Percentiles rank a stretch among this genome's conserved stretches.
Conservation (phyloP, 768 basidiomycete species). For the Pleurotus salmoneostramineus region DNA sequence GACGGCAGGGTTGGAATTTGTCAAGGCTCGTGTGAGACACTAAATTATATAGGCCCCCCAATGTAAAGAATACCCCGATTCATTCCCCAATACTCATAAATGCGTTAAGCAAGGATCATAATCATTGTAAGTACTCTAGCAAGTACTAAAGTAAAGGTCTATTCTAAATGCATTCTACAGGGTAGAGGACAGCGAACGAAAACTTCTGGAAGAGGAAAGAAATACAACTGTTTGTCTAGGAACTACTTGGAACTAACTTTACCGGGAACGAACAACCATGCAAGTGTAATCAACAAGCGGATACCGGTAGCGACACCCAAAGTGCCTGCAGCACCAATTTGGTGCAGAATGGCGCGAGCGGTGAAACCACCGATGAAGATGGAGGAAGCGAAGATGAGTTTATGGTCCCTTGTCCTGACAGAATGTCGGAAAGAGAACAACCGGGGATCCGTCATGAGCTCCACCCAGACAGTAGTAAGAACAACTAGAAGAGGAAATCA, state of each 20-base stretch:
- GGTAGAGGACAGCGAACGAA: too few relatives aligned
- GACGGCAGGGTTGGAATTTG: slow-evolving; percentile 53
- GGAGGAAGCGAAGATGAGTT: slow-evolving; percentile 56
- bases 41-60: neutral
- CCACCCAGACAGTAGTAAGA: slow-evolving; percentile 86
- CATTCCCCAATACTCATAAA: neutral
- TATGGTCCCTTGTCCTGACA: slow-evolving; percentile 65
- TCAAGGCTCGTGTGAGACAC: slow-evolving; percentile 35
- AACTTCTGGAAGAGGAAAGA: too few relatives aligned
- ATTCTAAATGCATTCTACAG: too few relatives aligned
- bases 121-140: neutral
- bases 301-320: slow-evolving; percentile 67
- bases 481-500: slow-evolving; percentile 47
- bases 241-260: slow-evolving; percentile 16
- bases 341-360: slow-evolving; percentile 54
- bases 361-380: slow-evolving; percentile 78
- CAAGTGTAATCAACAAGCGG: slow-evolving; percentile 54
- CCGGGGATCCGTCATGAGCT: slow-evolving; percentile 76
- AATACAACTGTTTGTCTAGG: neutral
- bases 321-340: slow-evolving; percentile 57
- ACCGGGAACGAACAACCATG: slow-evolving; percentile 63
- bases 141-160: too few relatives aligned
- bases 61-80: neutral
- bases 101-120: neutral
- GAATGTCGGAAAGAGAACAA: slow-evolving; percentile 58